A percentile compares a stretch with the other conserved stretches of the same genome.
These are phyloP conservation scores for Aspergillus sp. DNA, from an alignment of 2,329 filamentous ascomycete genomes.

Conservation along the genomic window DNA sequence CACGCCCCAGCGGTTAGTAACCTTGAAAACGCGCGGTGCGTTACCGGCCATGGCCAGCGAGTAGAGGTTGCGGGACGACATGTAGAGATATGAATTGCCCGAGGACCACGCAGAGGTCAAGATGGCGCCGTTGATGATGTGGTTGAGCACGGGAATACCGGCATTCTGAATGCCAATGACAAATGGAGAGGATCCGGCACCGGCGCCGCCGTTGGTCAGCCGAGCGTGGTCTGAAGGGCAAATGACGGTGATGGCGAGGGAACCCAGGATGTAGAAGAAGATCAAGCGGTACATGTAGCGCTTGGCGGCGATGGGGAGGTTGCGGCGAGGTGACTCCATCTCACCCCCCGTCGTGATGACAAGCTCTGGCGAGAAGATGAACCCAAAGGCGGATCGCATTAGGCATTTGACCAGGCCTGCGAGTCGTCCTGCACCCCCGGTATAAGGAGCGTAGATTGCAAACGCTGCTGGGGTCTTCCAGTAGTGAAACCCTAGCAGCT, in stretches of 20 bases:
- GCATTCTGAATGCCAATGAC: slow-evolving; percentile 55
- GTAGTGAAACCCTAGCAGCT: slow-evolving; percentile 57
- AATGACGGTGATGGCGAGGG: slow-evolving; percentile 70
- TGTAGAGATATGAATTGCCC: slow-evolving; percentile 47
- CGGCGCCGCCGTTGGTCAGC: slow-evolving; percentile 49
- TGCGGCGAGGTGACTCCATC: slow-evolving; percentile 67
- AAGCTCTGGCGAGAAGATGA: slow-evolving; percentile 60
- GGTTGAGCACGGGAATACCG: slow-evolving; percentile 46
- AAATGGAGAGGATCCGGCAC: slow-evolving; percentile 55
- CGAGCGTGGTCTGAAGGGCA: slow-evolving; percentile 64
- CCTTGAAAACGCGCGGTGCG: slow-evolving; percentile 40
- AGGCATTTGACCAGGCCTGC: slow-evolving; percentile 56
- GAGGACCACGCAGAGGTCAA: slow-evolving; percentile 47
- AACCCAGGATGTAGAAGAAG: slow-evolving; percentile 73
- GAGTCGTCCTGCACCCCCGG: slow-evolving; percentile 56
- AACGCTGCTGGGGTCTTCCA: slow-evolving; percentile 49
- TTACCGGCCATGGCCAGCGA: slow-evolving; percentile 44
- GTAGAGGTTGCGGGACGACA: slow-evolving; percentile 43
- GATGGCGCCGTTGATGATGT: slow-evolving; percentile 47
- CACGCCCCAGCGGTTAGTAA: slow-evolving; percentile 53
- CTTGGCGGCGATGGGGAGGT: slow-evolving; percentile 75
- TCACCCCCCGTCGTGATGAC: slow-evolving; percentile 65
- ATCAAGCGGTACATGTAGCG: slow-evolving; percentile 78
- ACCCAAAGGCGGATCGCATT: slow-evolving; percentile 57
- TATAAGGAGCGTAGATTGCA: slow-evolving; percentile 46